Evolutionary conservation across 306 rosid genomes (phyloP), one percentile per base, ranked within the genome.

Genomic region (Dryas drummondii): DNA sequence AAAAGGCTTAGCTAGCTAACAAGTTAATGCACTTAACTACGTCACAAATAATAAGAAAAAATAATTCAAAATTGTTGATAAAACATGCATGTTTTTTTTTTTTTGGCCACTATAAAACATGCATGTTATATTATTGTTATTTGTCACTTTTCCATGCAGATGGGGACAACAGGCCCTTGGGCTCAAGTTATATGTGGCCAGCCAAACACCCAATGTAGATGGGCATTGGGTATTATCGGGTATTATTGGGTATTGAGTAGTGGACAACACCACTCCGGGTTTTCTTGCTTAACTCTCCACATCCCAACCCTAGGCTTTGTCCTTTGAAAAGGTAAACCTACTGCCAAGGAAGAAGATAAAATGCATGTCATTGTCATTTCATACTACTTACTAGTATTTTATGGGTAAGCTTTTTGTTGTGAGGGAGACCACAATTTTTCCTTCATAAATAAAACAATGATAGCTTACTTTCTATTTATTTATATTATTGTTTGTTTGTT

Each of bases 211-310:
- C 22, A 22, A 22, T 22, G 22, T 22, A 22, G 37, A 32, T 32
- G 37, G 37, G 37, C 37, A 32, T 32, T 32, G 37, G 37, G 37
- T 32, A 32, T 32, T 32, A 32, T 32, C 37, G 37, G 37, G 37
- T 32, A 32, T 32, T 32, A 32, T 32, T 32, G 37, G 37, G 3
- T 32, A 32, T 6, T 15, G 32, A 47, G 13, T 53, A 27, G 88
- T 80, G 89, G 87, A 74, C 70, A 86, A 86, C 93, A 84, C 82
- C 93, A 83, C 87, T 91, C 96, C 93, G 90, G 88, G 71, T 83
- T 88, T 90, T 85, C 71, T 58, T 90, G 83, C 83, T 52, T 41
- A 79, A 47, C 70, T 69, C 37, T 32, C 37, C 37, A 32, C 37
- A 32, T 32, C 37, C 37, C 37, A 32, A 32, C 37, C 37, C 37